Evolutionary conservation across 352 stramenopile genomes (phyloP).

Genomic region (Thalassiosira exigua): DNA sequence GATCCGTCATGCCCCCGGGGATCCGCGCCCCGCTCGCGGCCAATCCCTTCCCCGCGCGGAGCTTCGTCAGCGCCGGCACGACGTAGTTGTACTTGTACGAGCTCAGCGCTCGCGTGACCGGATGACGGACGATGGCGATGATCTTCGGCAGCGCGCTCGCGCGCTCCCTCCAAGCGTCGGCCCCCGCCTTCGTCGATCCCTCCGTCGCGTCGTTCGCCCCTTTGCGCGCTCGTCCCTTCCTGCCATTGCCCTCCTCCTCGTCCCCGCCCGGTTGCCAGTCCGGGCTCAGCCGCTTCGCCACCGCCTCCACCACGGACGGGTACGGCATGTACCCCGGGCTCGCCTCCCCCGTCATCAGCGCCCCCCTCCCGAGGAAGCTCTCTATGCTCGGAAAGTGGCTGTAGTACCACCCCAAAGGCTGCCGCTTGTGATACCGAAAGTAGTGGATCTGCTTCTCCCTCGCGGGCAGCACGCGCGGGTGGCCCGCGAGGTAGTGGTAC

Average conservation of each 20-base stretch:
- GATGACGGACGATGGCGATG: conserved; percentile 74
- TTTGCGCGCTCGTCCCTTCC: conserved; percentile 19
- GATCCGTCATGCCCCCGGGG: conserved; percentile 31
- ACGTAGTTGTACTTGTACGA: conserved; percentile 85
- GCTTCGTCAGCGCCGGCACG: conserved; percentile 47
- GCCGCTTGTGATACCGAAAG: conserved; percentile 67
- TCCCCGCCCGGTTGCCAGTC: conserved; percentile 4
- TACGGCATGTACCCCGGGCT: conserved; percentile 78
- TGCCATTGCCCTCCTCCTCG: conserved; percentile 13
- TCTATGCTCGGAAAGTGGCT: conserved; percentile 73
- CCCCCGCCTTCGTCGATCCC: conserved; percentile 1
- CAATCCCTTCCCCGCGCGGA: conserved; percentile 34
- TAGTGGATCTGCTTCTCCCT: conserved; percentile 84
- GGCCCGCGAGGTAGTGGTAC: conserved; percentile 81
- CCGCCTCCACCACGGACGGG: conserved; percentile 39
- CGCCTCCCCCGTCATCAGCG: conserved; percentile 82
- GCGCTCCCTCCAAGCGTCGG: conserved; percentile 29
- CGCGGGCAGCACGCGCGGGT: conserved; percentile 74
- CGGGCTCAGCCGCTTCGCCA: conserved; percentile 23
- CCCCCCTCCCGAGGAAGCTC: conserved; percentile 67
- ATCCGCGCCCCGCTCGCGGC: conserved; percentile 35
- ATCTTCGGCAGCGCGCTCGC: conserved; percentile 55
- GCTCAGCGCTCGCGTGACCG: conserved; percentile 71
- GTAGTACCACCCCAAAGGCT: conserved; percentile 76
- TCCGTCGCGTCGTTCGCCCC: too few species aligned